Conservation (phyloP, 257 asterid species). For the Ballota nigra region DNA sequence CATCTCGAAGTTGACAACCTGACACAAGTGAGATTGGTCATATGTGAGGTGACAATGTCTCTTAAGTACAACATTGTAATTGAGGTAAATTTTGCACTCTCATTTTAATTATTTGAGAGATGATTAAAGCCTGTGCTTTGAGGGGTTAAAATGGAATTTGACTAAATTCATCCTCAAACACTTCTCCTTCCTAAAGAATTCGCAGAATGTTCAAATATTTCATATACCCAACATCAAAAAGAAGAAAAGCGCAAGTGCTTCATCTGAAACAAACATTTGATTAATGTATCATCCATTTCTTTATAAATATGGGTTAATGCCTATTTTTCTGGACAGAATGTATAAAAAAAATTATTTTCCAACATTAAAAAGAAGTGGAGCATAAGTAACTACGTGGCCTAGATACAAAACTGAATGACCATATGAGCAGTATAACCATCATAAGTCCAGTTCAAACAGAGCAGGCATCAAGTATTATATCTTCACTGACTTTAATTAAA, state of each 20-base stretch:
- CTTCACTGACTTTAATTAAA: background rate
- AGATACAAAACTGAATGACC: background rate
- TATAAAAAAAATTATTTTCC: background rate
- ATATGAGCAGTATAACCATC: background rate
- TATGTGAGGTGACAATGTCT: background rate
- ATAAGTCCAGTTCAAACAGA: background rate
- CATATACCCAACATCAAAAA: background rate
- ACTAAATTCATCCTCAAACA: background rate
- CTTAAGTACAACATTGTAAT: background rate
- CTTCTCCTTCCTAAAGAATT: background rate
- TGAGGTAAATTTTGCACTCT: background rate
- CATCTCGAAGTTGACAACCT: conserved; percentile 95
- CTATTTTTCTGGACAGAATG: background rate
- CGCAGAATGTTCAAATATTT: background rate
- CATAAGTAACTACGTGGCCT: background rate
- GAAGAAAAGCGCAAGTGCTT: background rate
- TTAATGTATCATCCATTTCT: background rate
- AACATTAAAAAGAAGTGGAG: background rate
- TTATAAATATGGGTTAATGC: background rate
- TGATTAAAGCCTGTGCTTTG: background rate
- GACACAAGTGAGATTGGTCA: conserved; percentile 19
- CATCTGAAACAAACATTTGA: background rate
- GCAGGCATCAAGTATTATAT: background rate
- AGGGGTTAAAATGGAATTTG: background rate
- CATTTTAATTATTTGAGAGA: background rate